Evolutionary conservation across 768 basidiomycete species (phyloP).

Genomic region (Naganishia onofrii): DNA sequence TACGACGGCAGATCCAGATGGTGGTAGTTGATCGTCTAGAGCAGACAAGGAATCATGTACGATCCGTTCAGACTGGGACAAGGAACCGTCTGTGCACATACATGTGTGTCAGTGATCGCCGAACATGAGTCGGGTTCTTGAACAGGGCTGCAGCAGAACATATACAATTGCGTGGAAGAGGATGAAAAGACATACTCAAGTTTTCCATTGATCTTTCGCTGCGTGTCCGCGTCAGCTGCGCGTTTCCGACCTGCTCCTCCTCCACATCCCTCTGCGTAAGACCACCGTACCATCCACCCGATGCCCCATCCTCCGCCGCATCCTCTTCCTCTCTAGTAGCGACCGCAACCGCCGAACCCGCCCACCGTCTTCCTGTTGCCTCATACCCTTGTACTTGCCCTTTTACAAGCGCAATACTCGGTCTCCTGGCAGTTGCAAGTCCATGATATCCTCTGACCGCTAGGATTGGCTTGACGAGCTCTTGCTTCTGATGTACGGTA

Average conservation of each 20-base stretch:
- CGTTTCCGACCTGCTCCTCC: neutral
- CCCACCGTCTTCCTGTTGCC: slow-evolving; percentile 6
- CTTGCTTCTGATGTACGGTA: too few relatives aligned
- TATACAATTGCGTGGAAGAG: too few relatives aligned
- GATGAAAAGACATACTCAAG: too few relatives aligned
- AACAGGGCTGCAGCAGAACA: too few relatives aligned
- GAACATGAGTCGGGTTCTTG: too few relatives aligned
- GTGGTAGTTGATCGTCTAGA: neutral
- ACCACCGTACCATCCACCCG: neutral
- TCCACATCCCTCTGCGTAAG: neutral
- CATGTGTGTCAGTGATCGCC: too few relatives aligned
- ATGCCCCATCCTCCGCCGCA: neutral
- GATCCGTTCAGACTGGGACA: neutral
- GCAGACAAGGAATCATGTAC: neutral
- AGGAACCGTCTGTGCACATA: neutral
- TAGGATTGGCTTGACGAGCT: neutral
- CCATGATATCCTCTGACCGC: neutral
- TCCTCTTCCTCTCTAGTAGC: slow-evolving; percentile 4
- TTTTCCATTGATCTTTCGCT: too few relatives aligned
- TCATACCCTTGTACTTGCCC: too few relatives aligned
- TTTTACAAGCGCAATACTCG: too few relatives aligned
- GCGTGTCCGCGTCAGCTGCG: neutral
- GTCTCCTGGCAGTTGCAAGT: neutral
- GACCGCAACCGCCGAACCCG: slow-evolving; percentile 3
- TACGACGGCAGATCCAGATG: too few relatives aligned